A percentile compares a stretch with the other conserved stretches of the same genome.
Evolutionary conservation across 2,329 filamentous ascomycete genomes (phyloP).

Genomic region (Trichocomaceae sp.): DNA sequence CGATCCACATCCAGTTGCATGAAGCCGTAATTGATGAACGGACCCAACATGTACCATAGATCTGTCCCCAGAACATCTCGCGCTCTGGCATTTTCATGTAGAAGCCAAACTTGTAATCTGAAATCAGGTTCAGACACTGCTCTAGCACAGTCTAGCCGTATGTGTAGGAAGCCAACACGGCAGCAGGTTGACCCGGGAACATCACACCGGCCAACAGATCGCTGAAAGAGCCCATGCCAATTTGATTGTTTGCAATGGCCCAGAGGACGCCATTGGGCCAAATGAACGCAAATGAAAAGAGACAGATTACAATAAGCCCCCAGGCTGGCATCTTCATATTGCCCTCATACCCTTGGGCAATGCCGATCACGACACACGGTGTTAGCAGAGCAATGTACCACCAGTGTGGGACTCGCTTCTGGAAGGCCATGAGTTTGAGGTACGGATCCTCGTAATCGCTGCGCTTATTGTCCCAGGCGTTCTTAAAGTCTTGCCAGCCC

Average conservation of each 20-base stretch:
- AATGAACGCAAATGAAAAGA: neutral
- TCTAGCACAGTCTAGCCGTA: neutral
- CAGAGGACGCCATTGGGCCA: conserved; percentile 5
- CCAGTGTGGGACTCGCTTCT: conserved; percentile 2
- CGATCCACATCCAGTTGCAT: neutral
- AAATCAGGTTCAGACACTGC: conserved; percentile 1
- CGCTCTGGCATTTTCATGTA: conserved; percentile 6
- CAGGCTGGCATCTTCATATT: neutral
- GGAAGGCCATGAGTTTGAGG: neutral
- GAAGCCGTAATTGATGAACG: conserved; percentile 3
- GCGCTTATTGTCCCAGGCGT: neutral
- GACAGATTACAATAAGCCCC: neutral
- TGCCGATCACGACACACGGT: neutral
- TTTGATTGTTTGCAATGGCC: conserved; percentile 1
- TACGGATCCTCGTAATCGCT: conserved; percentile 2
- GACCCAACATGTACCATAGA: neutral
- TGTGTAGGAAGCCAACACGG: neutral
- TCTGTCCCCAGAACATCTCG: conserved; percentile 7
- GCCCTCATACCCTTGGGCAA: neutral
- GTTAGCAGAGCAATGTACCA: conserved; percentile 1
- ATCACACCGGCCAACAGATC: neutral
- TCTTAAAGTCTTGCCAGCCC: neutral
- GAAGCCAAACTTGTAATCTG: conserved; percentile 5
- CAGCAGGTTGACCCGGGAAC: conserved; percentile 2
- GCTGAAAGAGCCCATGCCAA: conserved; percentile 1